Conservation (phyloP, 2,329 filamentous ascomycete genomes). For the Tolypocladium ophioglossoides region DNA sequence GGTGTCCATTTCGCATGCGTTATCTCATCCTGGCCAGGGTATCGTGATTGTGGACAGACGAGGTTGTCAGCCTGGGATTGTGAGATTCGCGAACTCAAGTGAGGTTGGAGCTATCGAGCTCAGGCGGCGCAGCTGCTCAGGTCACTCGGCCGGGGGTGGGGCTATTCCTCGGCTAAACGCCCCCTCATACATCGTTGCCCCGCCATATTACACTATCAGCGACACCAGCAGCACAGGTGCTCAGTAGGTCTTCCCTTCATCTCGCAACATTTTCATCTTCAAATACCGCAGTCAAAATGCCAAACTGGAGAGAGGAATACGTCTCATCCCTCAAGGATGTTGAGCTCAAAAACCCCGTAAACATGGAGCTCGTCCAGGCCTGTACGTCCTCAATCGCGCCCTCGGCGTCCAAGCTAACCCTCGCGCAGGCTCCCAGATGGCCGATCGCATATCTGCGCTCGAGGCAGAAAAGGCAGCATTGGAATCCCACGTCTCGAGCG, state of each 20-base stretch:
- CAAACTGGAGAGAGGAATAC: slow-evolving; percentile 76
- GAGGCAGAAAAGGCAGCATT: slow-evolving; percentile 45
- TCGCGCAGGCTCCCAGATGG: slow-evolving; percentile 48
- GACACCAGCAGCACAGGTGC: neutral
- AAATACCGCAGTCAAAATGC: slow-evolving; percentile 28
- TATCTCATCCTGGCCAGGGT: slow-evolving; percentile 19
- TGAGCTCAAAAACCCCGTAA: slow-evolving; percentile 51
- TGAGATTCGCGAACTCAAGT: neutral
- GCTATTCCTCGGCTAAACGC: slow-evolving; percentile 22
- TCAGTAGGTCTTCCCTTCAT: too few species aligned
- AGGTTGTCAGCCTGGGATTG: neutral
- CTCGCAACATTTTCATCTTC: neutral
- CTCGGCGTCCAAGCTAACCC: slow-evolving; percentile 8
- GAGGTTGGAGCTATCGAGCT: neutral
- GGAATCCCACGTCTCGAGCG: slow-evolving; percentile 16
- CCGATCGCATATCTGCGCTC: slow-evolving; percentile 54
- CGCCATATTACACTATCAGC: slow-evolving; percentile 1
- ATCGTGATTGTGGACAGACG: neutral
- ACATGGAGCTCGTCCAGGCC: slow-evolving; percentile 61
- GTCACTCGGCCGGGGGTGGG: slow-evolving; percentile 2
- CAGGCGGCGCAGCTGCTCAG: neutral
- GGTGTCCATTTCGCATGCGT: slow-evolving; percentile 36
- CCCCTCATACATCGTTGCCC: too few species aligned
- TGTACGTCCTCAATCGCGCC: slow-evolving; percentile 43
- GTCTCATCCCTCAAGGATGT: slow-evolving; percentile 64